Conservation (phyloP, 2,329 filamentous ascomycete genomes). For the Pyrenochaeta sp. region DNA sequence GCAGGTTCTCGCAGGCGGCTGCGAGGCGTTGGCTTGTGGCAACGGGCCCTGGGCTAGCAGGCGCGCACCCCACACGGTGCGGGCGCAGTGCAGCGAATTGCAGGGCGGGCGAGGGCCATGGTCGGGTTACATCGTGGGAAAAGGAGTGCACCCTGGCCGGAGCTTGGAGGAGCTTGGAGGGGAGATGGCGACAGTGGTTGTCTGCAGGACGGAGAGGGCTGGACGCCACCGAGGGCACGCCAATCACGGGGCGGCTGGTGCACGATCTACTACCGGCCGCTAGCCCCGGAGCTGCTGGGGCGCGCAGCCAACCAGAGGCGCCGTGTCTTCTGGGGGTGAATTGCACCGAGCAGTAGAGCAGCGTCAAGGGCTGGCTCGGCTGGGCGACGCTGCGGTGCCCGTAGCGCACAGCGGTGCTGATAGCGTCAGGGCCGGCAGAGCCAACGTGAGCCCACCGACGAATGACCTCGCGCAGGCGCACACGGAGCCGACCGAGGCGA, state of each 20-base stretch:
- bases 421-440: slow-evolving; percentile 36
- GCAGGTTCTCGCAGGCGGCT: slow-evolving; percentile 44
- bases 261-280: slow-evolving; percentile 44
- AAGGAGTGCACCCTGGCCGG: slow-evolving; percentile 29
- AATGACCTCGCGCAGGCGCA: slow-evolving; percentile 26
- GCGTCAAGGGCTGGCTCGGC: slow-evolving; percentile 33
- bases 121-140: slow-evolving; percentile 48
- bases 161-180: slow-evolving; percentile 32
- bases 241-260: slow-evolving; percentile 29
- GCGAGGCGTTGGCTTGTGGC: slow-evolving; percentile 46
- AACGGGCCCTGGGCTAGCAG: too few species aligned
- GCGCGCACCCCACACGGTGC: slow-evolving; percentile 47
- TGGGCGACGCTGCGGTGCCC: slow-evolving; percentile 33
- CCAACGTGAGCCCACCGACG: slow-evolving; percentile 19
- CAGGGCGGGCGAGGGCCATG: slow-evolving; percentile 32
- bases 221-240: slow-evolving; percentile 37
- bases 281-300: slow-evolving; percentile 42
- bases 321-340: slow-evolving; percentile 21
- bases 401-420: slow-evolving; percentile 27
- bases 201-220: slow-evolving; percentile 46
- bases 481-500: slow-evolving; percentile 46
- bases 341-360: too few species aligned
- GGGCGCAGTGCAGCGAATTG: too few species aligned
- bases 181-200: slow-evolving; percentile 35
- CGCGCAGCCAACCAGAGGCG: slow-evolving; percentile 37